Base-by-base conservation (phyloP, 2,329 filamentous ascomycete species). In the Sporothrix protearum region DNA sequence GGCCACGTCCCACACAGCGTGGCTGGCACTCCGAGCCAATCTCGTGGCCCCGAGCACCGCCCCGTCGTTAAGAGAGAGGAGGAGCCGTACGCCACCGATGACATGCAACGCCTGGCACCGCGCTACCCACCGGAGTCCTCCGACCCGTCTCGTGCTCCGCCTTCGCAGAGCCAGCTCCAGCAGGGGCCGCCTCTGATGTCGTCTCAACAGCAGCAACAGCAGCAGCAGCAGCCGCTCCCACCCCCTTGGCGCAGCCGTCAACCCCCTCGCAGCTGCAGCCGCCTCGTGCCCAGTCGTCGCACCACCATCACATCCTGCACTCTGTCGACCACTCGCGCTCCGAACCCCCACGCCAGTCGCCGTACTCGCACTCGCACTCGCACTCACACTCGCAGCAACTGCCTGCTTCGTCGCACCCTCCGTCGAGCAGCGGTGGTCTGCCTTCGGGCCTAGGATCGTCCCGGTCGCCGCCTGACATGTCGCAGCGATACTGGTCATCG, bases 1-100 rank as follows among this genome's bases (percentile, higher is more conserved):
- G 76, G 75, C 33, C 73, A 81, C 71, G 76, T 59, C 39, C 2
- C 53, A 8, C 55, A 57, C 71, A 66, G 57, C 67, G 5, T 47
- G 57, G 16, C 47, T 2, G 30, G 39, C n/a, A 53, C 39, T 12
- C 45, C 45, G 6, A 36, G n/a, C 59, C 47, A 55, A 42, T n/a
- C 47, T 16, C 69, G 22, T n/a, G 66, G 57, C 30, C 63, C 22
- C 3, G 66, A 64, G 7, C 47, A 47, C 28, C 59, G 45, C 16
- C 42, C 69, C 2, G 33, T 64, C 16, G 73, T 75, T 39, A 75
- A 75, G 72, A 70, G 49, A n/a, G 74, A 75, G 36, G 74, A 75
- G 14, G 74, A 74, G n/a, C n/a, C 47, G 19, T 71, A 68, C 14
- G 55, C 59, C 3, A 49, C 59, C 5, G 70, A 68, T 22, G 47